Evolutionary conservation across 1,284 basidiomycete genomes (phyloP), one percentile per base, ranked within the genome.

Genomic region (Jaminaea rosea): DNA sequence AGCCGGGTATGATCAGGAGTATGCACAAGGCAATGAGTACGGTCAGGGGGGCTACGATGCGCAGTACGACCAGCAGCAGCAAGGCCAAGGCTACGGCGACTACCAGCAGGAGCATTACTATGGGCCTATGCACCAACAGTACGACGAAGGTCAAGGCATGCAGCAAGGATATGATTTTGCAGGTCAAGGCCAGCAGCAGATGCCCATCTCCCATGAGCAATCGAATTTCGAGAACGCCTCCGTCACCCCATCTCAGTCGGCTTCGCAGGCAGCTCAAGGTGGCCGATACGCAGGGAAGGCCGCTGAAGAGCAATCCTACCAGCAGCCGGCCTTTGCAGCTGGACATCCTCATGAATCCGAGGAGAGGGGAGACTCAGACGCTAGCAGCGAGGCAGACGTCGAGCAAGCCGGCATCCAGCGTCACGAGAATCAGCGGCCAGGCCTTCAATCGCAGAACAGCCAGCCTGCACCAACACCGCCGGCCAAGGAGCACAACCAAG

Each of bases 201-300:
- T 26, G 17, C 21, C 27, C 27, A 11, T 15, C 11, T 17, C 11
- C 28, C 26, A 31, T 29, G 44, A 31, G n/a, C 56, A 66, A 17
- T 45, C 24, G 26, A 26, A 36, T 13, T 65, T 67, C 49, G 65
- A 69, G 36, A 60, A 60, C 32, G 66, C 68, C 27, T 70, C 70
- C 9, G 67, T 75, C 36, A 74, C 75, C 2, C 75, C 75, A 1
- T 75, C 72, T 8, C 72, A 76, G 49, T 74, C 72, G 13, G 75
- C 75, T 2, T 74, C 72, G 17, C 75, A 76, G 45, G 65, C 72
- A n/a, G 39, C 39, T 13, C 6, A 21, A 3, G 39, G 39, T 24
- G 19, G 19, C 17, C 13, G 19, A 42, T 42, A 42, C 13, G 39
- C 19, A n/a, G 24, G 19, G 6, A 23, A 13, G 19, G 39, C 39